Conservation (phyloP, 2,329 filamentous ascomycete species). For the Talaromyces albobiverticillius region DNA sequence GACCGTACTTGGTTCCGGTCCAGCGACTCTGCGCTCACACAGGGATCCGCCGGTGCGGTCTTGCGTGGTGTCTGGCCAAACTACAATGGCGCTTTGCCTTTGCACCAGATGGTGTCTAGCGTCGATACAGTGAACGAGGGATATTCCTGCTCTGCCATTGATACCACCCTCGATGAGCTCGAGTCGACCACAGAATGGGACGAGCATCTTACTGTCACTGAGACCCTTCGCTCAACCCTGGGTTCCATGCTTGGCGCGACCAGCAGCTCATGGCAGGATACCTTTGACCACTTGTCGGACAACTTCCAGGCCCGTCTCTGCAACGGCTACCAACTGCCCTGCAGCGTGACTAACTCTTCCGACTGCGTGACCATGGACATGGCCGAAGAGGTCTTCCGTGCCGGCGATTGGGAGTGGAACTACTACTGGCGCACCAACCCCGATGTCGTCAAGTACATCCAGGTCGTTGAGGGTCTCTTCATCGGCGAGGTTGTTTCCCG, state of each 20-base stretch:
- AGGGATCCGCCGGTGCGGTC: conserved; percentile 36
- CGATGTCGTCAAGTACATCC: conserved; percentile 35
- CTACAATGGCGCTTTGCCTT: conserved; percentile 29
- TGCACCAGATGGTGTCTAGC: conserved; percentile 35
- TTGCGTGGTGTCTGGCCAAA: conserved; percentile 38
- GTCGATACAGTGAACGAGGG: conserved; percentile 37
- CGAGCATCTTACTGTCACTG: conserved; percentile 32
- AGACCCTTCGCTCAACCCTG: conserved; percentile 26
- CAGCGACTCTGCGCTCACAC: conserved; percentile 34
- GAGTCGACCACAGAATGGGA: conserved; percentile 33
- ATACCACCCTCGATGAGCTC: conserved; percentile 22
- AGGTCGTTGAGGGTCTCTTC: conserved; percentile 36
- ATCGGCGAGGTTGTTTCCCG: conserved; percentile 35
- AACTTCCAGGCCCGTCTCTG: conserved; percentile 41
- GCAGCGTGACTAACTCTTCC: conserved; percentile 24
- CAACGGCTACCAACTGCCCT: conserved; percentile 38
- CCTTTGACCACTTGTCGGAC: conserved; percentile 40
- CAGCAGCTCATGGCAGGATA: conserved; percentile 28
- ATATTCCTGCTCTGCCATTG: conserved; percentile 29
- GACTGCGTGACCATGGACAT: conserved; percentile 31
- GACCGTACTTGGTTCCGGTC: conserved; percentile 35
- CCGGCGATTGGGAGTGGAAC: conserved; percentile 43
- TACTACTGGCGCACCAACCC: conserved; percentile 38
- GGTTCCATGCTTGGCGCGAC: conserved; percentile 32
- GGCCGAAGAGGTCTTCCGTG: conserved; percentile 37